Conservation (phyloP, 208 protist genomes). For the Blechomonas ayalai region DNA sequence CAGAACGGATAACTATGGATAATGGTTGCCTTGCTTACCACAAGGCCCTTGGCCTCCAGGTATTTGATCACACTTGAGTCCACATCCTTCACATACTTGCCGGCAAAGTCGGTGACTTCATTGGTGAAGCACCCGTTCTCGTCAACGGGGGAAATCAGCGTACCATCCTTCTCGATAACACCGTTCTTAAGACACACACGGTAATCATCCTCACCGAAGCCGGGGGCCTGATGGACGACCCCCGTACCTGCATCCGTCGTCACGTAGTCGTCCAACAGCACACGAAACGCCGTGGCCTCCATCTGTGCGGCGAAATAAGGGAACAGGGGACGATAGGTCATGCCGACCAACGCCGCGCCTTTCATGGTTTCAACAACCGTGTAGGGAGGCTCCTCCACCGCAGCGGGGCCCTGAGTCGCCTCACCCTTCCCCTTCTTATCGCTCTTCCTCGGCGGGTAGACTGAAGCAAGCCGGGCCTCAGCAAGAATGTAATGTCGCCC, state of each 20-base stretch:
- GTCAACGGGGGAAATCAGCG: constrained; percentile 97
- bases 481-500: constrained; percentile 80
- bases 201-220: constrained; percentile 99
- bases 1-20: constrained; percentile 99
- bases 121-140: constrained; percentile 95
- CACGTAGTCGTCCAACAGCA: constrained; percentile 97
- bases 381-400: constrained; percentile 31
- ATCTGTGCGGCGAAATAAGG: constrained; percentile 89
- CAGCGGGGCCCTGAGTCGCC: constrained; percentile 6
- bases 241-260: constrained; percentile 97
- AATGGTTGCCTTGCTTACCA: constrained; percentile 88
- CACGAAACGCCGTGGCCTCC: constrained; percentile 80
- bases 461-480: constrained; percentile 57
- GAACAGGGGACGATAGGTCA: constrained; percentile 96
- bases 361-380: constrained; percentile 78
- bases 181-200: constrained; percentile 91
- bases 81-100: constrained; percentile 96
- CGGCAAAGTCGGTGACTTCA: constrained; percentile 94
- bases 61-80: constrained; percentile 94
- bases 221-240: constrained; percentile 99
- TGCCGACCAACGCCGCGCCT: constrained; percentile 87
- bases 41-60: constrained; percentile 88
- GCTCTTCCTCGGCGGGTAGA: constrained; percentile 64
- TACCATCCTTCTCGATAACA: constrained; percentile 87
- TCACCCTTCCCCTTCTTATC: constrained; percentile 25